phyloP scores from a whole-genome alignment of 192 early-diverging fungal species.

The Coemansia sp. region DNA sequence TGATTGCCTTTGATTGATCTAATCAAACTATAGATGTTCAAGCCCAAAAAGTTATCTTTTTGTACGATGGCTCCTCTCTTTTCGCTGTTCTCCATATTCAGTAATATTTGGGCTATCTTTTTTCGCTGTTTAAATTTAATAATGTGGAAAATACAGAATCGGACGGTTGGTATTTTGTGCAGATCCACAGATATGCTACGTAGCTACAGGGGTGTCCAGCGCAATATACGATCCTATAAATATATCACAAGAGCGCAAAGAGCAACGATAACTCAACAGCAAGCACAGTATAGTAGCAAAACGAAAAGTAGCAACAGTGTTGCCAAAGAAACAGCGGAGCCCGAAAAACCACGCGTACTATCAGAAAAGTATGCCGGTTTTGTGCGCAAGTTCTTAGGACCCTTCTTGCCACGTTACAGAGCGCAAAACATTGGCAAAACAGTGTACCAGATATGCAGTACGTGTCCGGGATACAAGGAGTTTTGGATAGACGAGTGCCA shows the following conservation, averaged over 20 bases:
- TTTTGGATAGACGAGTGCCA: conserved; percentile 55
- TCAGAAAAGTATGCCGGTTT: conserved; percentile 23
- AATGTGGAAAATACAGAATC: background rate
- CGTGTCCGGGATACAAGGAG: conserved; percentile 33
- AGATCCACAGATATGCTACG: background rate
- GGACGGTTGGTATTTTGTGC: background rate
- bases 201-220: background rate
- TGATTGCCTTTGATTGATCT: too few species aligned
- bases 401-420: conserved; percentile 48
- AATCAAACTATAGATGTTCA: too few species aligned
- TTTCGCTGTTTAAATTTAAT: background rate
- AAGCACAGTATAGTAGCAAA: background rate
- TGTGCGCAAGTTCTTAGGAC: conserved; percentile 14
- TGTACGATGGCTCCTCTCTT: background rate
- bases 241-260: background rate
- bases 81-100: background rate
- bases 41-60: too few species aligned
- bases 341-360: conserved; percentile 6
- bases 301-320: background rate
- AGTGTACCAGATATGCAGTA: conserved; percentile 35
- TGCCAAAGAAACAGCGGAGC: background rate
- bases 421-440: conserved; percentile 32
- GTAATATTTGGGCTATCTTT: background rate
- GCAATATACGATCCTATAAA: background rate
- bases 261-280: background rate